Percentiles rank a stretch among this genome's conserved stretches.
phyloP scores from a whole-genome alignment of 768 basidiomycete genomes.

The Galerina sulciceps region DNA sequence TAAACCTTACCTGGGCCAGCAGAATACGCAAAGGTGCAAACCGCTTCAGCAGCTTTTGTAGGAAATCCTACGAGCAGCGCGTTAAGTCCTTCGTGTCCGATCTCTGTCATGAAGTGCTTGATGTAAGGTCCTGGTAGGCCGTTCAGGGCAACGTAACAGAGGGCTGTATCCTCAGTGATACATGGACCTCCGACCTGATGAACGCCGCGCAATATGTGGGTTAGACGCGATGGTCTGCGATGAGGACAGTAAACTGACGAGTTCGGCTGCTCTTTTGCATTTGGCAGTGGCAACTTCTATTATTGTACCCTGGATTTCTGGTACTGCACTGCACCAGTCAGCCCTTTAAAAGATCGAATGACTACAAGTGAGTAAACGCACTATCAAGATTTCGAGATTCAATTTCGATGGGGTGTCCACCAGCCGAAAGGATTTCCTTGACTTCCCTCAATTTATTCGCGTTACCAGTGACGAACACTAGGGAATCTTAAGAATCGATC shows the following conservation, averaged over 20 bases:
- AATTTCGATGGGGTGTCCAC: constrained; percentile 70
- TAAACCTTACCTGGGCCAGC: constrained; percentile 63
- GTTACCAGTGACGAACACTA: constrained; percentile 96
- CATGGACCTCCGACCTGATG: constrained; percentile 51
- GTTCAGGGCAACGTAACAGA: constrained; percentile 86
- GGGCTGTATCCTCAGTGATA: constrained; percentile 91
- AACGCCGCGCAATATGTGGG: background rate
- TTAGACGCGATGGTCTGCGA: background rate
- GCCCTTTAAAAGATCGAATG: background rate
- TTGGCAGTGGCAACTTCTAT: constrained; percentile 89
- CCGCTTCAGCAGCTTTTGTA: constrained; percentile 80
- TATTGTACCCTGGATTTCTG: constrained; percentile 93
- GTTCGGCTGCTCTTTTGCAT: constrained; percentile 82
- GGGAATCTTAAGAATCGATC: background rate
- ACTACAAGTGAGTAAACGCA: constrained; percentile 40
- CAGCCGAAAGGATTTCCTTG: constrained; percentile 74
- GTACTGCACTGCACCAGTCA: constrained; percentile 54
- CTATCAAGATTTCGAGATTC: constrained; percentile 82
- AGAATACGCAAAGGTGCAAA: constrained; percentile 97
- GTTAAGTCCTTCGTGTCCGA: constrained; percentile 93
- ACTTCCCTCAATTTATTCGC: constrained; percentile 92
- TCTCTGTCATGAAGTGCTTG: constrained; percentile 83
- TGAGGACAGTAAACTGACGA: constrained; percentile 48
- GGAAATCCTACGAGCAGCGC: constrained; percentile 77
- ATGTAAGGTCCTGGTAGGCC: constrained; percentile 98